Evolutionary conservation across 768 basidiomycete genomes (phyloP).

Genomic region (Cyathus striatus): DNA sequence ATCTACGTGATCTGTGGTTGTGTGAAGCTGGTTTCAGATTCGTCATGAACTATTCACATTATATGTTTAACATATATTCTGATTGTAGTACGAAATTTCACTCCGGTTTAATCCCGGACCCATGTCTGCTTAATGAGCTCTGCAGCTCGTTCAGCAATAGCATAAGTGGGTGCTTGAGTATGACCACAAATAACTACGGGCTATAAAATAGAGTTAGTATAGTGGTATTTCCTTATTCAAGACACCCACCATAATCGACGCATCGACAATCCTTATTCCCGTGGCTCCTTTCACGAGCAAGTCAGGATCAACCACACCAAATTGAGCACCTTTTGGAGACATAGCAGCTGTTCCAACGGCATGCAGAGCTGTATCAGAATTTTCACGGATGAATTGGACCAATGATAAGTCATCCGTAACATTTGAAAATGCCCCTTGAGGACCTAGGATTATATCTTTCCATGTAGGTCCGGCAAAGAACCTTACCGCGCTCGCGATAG

Average conservation of each 20-base stretch:
- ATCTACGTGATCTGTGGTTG: too few relatives aligned
- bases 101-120: too few relatives aligned
- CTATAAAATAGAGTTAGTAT: too few relatives aligned
- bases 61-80: too few relatives aligned
- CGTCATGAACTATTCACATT: too few relatives aligned
- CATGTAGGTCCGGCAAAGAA: constrained; percentile 14
- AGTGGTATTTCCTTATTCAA: neutral
- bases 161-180: constrained; percentile 1
- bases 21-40: too few relatives aligned
- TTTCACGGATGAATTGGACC: constrained; percentile 17
- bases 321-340: constrained; percentile 19
- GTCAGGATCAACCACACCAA: constrained; percentile 32
- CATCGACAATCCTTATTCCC: constrained; percentile 34
- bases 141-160: constrained; percentile 1
- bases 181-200: neutral
- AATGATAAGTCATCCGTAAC: constrained; percentile 17
- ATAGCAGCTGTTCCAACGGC: constrained; percentile 27
- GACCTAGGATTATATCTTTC: constrained; percentile 7
- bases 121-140: neutral
- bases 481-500: constrained; percentile 7
- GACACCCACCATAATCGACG: constrained; percentile 15
- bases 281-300: constrained; percentile 28
- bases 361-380: constrained; percentile 24
- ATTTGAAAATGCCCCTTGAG: neutral
- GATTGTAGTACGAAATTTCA: too few relatives aligned